Evolutionary conservation across 306 rosid genomes (phyloP), one percentile per base, ranked within the genome.

Genomic region (Aeschynomene evenia): DNA sequence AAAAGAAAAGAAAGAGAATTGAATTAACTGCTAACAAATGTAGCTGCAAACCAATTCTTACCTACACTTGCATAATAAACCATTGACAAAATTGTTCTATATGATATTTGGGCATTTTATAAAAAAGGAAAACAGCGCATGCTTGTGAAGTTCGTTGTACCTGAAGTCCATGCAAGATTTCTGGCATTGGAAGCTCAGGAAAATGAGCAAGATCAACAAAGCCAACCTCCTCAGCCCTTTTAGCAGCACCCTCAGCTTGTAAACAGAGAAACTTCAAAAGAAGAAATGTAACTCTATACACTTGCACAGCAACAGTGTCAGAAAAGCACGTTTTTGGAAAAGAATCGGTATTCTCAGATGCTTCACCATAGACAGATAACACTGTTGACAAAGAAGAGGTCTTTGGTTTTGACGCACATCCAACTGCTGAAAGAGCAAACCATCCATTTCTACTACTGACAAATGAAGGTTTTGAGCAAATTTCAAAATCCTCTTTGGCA

Each of bases 181-280:
- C 98, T 62, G 92, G 98, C 97, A 90, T 85, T 5, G 97, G 98
- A 66, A 94, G 96, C 83, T 90, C 95, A 6, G 97, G 97, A 87
- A 94, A 94, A 87, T 87, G 90, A 50, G 96, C 87, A 78, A 87
- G 92, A 84, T 94, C 98, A 66, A 94, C 85, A 78, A 82, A 90
- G 13, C 97, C 97, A 60, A 84, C 90, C 79, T 90, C 98, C 88
- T 90, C 91, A 6, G 97, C 96, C 84, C 91, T 85, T 85, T 72
- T 84, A 72, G 92, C 84, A 73, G 98, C 98, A 63, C 96, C 87
- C 75, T 91, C 95, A 63, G 94, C 96, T 87, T 94, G 98, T 63
- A 94, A 72, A 71, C 96, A 84, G 26, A 94, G 91, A 57, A 90
- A 94, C 76, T 90, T 88, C 68, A 94, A 77, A 63, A 94, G 88